A percentile compares a stretch with the other conserved stretches of the same genome.
phyloP scores from a whole-genome alignment of 2,329 filamentous ascomycete genomes.

The Zymoseptoria passerinii region DNA sequence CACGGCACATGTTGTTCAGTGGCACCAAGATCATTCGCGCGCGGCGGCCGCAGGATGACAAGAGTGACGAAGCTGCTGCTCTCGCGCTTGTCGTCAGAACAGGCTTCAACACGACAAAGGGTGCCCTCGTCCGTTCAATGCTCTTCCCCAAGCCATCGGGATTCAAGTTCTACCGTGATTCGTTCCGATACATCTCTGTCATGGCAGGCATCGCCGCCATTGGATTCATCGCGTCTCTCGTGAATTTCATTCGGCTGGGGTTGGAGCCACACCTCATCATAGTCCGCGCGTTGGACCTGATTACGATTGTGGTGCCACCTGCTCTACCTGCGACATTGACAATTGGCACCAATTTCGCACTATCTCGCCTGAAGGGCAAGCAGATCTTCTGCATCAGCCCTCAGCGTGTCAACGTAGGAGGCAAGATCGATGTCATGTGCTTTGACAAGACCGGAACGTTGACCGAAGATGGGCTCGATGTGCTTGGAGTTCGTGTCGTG shows the following conservation, averaged over 20 bases:
- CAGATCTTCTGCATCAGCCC: slow-evolving; percentile 97
- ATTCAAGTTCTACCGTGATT: slow-evolving; percentile 97
- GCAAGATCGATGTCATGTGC: slow-evolving; percentile 91
- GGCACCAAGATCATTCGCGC: slow-evolving; percentile 94
- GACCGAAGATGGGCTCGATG: slow-evolving; percentile 91
- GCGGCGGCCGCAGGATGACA: slow-evolving; percentile 74
- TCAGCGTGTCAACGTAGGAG: slow-evolving; percentile 91
- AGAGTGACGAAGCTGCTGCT: slow-evolving; percentile 79
- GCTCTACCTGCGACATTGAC: slow-evolving; percentile 89
- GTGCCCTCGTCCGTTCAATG: slow-evolving; percentile 92
- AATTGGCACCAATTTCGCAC: slow-evolving; percentile 92
- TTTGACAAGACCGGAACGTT: slow-evolving; percentile 99
- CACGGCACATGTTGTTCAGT: slow-evolving; percentile 84
- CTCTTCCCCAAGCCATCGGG: slow-evolving; percentile 96
- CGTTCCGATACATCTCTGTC: slow-evolving; percentile 93
- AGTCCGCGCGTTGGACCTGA: slow-evolving; percentile 83
- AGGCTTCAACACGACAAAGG: slow-evolving; percentile 96
- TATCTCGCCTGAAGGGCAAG: slow-evolving; percentile 76
- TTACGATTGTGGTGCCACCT: slow-evolving; percentile 95
- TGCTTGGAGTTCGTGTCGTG: slow-evolving; percentile 77
- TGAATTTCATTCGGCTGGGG: slow-evolving; percentile 82
- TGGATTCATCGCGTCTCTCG: slow-evolving; percentile 81
- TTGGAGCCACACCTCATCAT: slow-evolving; percentile 86
- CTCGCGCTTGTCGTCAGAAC: slow-evolving; percentile 88
- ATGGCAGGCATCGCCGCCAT: slow-evolving; percentile 81